Conservation (phyloP, 371 early-diverging fungal genomes). For the Mortierella sp. region DNA sequence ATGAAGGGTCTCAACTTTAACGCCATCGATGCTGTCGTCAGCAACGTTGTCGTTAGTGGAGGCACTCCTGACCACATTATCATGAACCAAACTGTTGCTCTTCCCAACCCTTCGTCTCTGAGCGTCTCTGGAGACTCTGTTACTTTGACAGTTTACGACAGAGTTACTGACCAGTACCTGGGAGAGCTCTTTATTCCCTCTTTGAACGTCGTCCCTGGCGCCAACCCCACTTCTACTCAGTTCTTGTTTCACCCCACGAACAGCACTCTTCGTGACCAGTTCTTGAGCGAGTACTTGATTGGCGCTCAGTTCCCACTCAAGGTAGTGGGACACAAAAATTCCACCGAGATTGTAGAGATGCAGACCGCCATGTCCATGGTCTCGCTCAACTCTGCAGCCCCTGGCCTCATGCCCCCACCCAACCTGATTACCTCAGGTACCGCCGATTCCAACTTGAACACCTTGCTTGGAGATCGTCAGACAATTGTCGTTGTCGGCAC, state of each 20-base stretch:
- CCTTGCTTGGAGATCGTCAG: conserved; percentile 53
- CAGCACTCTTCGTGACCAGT: conserved; percentile 58
- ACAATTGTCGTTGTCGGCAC: conserved; percentile 53
- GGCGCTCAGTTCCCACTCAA: conserved; percentile 62
- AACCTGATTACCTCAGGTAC: conserved; percentile 61
- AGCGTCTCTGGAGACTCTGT: conserved; percentile 66
- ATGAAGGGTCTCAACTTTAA: conserved; percentile 68
- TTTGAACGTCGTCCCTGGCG: conserved; percentile 62
- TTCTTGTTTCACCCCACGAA: conserved; percentile 65
- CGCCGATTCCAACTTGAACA: conserved; percentile 57
- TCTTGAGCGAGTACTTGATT: conserved; percentile 64
- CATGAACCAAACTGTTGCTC: conserved; percentile 60
- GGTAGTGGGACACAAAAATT: conserved; percentile 60
- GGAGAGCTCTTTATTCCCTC: conserved; percentile 63
- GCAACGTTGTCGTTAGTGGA: conserved; percentile 61
- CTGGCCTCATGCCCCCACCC: conserved; percentile 59
- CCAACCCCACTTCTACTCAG: conserved; percentile 60
- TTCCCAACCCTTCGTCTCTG: conserved; percentile 66
- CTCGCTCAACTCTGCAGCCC: conserved; percentile 59
- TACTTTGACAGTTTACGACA: conserved; percentile 57
- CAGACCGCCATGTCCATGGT: conserved; percentile 60
- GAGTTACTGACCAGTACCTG: conserved; percentile 55
- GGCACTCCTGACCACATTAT: conserved; percentile 60
- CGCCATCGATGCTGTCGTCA: conserved; percentile 61
- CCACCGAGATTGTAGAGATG: conserved; percentile 62